phyloP scores from a whole-genome alignment of 1,284 basidiomycete genomes.

The Tilletia walkeri region DNA sequence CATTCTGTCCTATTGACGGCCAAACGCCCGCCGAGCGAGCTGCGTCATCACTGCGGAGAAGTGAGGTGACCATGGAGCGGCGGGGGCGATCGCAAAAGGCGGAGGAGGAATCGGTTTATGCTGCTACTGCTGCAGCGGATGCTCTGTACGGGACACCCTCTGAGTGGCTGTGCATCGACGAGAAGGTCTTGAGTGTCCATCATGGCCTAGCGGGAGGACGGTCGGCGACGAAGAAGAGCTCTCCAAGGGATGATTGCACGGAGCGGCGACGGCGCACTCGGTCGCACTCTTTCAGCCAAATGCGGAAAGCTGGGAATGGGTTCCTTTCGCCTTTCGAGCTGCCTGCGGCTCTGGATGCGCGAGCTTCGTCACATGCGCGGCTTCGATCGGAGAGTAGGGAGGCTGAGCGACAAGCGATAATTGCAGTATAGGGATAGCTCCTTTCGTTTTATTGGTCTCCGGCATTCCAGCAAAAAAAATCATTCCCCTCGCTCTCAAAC shows the following conservation, averaged over 20 bases:
- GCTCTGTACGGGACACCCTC: not conserved
- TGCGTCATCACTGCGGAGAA: no score
- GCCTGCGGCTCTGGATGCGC: no score
- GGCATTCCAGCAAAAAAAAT: no score
- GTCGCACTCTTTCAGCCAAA: slow-evolving; percentile 1
- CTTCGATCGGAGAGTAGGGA: not conserved
- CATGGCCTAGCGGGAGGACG: not conserved
- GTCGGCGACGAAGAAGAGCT: not conserved
- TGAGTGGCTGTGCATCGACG: slow-evolving; percentile 10
- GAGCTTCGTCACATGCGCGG: not conserved
- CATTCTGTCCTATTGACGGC: not conserved
- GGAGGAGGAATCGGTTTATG: not conserved
- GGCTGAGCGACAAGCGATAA: no score
- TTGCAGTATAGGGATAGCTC: no score
- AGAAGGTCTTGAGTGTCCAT: not conserved
- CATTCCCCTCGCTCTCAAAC: no score
- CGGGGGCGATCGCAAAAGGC: not conserved
- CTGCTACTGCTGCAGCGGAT: not conserved
- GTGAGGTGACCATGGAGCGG: no score
- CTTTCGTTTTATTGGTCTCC: no score
- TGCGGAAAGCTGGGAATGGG: not conserved
- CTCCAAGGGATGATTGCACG: not conserved
- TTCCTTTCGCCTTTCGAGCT: no score
- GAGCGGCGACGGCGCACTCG: not conserved
- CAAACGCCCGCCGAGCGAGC: no score